Evolutionary conservation across 305 asterid genomes (phyloP).

Genomic region (Solanum aculeatissimum): DNA sequence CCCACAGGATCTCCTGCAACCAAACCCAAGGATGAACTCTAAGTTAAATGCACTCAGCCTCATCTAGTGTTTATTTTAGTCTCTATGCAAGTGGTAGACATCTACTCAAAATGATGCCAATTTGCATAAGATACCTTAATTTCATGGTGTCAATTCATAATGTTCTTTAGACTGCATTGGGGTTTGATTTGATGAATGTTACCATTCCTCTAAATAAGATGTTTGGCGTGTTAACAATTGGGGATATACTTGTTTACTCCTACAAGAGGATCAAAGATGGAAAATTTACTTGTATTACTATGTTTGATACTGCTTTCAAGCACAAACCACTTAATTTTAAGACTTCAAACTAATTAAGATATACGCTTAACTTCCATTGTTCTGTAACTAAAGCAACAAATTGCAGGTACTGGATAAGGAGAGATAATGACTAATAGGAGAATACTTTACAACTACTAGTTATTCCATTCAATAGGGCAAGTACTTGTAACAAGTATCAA

Average conservation of each 20-base stretch:
- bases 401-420: not conserved
- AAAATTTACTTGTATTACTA: not conserved
- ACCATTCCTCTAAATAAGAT: not conserved
- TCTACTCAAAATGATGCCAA: not conserved
- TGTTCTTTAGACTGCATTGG: not conserved
- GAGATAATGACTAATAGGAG: not conserved
- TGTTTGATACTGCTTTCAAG: not conserved
- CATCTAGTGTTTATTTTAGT: not conserved
- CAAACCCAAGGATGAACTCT: constrained; percentile 49
- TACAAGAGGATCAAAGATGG: not conserved
- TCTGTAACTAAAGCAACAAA: not conserved
- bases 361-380: not conserved
- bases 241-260: not conserved
- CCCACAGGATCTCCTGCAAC: constrained; percentile 13
- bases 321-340: not conserved
- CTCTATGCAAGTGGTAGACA: not conserved
- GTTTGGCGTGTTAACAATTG: not conserved
- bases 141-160: not conserved
- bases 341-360: not conserved
- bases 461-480: not conserved
- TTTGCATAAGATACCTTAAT: not conserved
- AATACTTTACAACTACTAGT: not conserved
- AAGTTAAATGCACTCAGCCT: not conserved
- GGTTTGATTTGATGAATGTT: not conserved
- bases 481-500: not conserved